phyloP scores from a whole-genome alignment of 129 eudicot species.

The Chrysanthemum lavandulifolium region DNA sequence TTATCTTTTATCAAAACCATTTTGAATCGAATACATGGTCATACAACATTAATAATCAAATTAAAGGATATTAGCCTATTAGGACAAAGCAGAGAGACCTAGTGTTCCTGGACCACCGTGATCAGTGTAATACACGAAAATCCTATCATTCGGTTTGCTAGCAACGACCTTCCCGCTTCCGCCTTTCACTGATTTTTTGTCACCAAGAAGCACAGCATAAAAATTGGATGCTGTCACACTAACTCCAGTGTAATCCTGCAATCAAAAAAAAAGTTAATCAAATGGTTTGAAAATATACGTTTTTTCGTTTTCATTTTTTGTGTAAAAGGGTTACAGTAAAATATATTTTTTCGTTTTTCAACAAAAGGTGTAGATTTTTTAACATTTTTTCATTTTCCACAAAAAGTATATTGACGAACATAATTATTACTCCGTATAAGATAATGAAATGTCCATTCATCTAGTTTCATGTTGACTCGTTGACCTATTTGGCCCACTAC shows the following conservation, averaged over 20 bases:
- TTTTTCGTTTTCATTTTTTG: too few relatives aligned
- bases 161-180: conserved; percentile 88
- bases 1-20: too few relatives aligned
- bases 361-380: too few relatives aligned
- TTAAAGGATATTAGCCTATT: not conserved
- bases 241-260: conserved; percentile 74
- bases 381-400: too few relatives aligned
- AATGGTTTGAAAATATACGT: not conserved
- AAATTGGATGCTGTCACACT: conserved; percentile 62
- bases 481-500: not conserved
- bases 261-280: not conserved
- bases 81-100: conserved; percentile 40
- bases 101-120: conserved; percentile 97
- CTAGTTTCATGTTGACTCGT: not conserved
- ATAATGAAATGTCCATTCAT: too few relatives aligned
- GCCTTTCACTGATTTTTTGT: conserved; percentile 61
- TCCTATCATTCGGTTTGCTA: conserved; percentile 72
- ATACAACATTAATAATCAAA: not conserved
- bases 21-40: not conserved
- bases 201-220: conserved; percentile 76
- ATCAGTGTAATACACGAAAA: conserved; percentile 72
- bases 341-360: too few relatives aligned
- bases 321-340: too few relatives aligned
- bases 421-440: too few relatives aligned
- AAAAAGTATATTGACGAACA: too few relatives aligned